These are phyloP conservation scores for Cystobasidium slooffiae DNA, from an alignment of 1,284 basidiomycete species.

Conservation along the genomic window DNA sequence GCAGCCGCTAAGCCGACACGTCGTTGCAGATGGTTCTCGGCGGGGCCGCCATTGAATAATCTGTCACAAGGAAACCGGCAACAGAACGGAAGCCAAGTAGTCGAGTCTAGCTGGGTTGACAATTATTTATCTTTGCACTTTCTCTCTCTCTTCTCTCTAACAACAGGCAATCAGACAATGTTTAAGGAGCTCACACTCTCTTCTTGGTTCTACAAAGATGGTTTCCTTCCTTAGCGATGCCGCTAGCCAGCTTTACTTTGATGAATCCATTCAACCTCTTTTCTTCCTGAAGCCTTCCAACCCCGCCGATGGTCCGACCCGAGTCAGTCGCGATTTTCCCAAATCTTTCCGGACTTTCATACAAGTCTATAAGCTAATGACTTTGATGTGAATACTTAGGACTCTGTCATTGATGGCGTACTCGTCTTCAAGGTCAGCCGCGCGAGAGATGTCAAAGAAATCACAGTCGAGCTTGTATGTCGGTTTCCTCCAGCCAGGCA, in stretches of 20 bases:
- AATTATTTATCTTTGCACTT: no score
- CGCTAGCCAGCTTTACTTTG: conserved; percentile 20
- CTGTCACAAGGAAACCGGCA: neutral
- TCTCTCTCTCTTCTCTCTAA: neutral
- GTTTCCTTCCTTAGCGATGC: conserved; percentile 6
- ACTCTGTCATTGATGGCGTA: conserved; percentile 22
- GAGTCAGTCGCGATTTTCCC: conserved; percentile 7
- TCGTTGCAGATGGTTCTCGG: neutral
- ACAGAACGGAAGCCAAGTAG: neutral
- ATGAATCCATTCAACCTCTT: conserved; percentile 26
- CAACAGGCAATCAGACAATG: neutral
- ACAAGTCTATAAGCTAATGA: neutral
- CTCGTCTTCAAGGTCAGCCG: conserved; percentile 22
- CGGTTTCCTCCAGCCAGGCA: neutral
- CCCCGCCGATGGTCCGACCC: conserved; percentile 26
- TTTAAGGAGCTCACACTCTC: conserved; percentile 7
- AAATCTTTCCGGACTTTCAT: neutral
- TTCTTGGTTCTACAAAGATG: neutral
- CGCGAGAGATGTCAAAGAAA: conserved; percentile 30
- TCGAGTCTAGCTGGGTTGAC: no score
- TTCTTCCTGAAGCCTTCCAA: conserved; percentile 32
- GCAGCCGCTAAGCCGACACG: neutral
- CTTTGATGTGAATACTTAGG: neutral
- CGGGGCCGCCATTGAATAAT: no score
- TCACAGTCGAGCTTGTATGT: conserved; percentile 30